Conservation (phyloP, 1,139 yeast species). For the Magnusiomyces tetraspermus region DNA sequence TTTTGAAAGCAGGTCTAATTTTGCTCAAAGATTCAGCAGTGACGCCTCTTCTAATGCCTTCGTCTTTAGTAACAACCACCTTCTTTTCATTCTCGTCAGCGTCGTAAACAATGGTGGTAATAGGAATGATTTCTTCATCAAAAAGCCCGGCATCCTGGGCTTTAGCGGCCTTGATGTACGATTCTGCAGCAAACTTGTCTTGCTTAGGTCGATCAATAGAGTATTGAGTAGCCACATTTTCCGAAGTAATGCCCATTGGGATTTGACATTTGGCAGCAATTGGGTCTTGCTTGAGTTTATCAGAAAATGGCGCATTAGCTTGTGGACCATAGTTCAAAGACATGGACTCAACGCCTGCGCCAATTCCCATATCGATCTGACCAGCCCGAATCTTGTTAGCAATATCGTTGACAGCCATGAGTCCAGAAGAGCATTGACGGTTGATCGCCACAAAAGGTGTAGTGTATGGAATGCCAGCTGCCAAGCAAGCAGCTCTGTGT, state of each 20-base stretch:
- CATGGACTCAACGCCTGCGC: slow-evolving; percentile 92
- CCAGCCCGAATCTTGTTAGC: slow-evolving; percentile 83
- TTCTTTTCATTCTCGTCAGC: slow-evolving; percentile 36
- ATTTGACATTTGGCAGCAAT: slow-evolving; percentile 58
- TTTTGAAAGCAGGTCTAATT: slow-evolving; percentile 79
- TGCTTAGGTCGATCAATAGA: slow-evolving; percentile 35
- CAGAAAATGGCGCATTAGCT: no score
- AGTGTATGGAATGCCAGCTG: slow-evolving; percentile 61
- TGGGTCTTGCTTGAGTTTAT: slow-evolving; percentile 36
- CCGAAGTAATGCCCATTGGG: slow-evolving; percentile 91
- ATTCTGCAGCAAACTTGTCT: slow-evolving; percentile 35
- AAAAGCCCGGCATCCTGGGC: slow-evolving; percentile 68
- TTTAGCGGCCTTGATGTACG: slow-evolving; percentile 57
- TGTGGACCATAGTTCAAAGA: slow-evolving; percentile 68
- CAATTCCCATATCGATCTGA: slow-evolving; percentile 84
- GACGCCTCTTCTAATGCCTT: slow-evolving; percentile 85
- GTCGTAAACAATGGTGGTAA: slow-evolving; percentile 37
- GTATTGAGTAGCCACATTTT: slow-evolving; percentile 52
- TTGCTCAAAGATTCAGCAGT: slow-evolving; percentile 66
- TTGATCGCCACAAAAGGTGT: slow-evolving; percentile 75
- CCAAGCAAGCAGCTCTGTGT: slow-evolving; percentile 70
- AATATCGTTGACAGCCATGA: slow-evolving; percentile 80
- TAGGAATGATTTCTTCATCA: slow-evolving; percentile 77
- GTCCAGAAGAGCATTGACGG: slow-evolving; percentile 91
- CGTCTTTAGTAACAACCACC: slow-evolving; percentile 59